Evolutionary conservation across 2,329 filamentous ascomycete species (phyloP).

Genomic region (Delphinella strobiligena): DNA sequence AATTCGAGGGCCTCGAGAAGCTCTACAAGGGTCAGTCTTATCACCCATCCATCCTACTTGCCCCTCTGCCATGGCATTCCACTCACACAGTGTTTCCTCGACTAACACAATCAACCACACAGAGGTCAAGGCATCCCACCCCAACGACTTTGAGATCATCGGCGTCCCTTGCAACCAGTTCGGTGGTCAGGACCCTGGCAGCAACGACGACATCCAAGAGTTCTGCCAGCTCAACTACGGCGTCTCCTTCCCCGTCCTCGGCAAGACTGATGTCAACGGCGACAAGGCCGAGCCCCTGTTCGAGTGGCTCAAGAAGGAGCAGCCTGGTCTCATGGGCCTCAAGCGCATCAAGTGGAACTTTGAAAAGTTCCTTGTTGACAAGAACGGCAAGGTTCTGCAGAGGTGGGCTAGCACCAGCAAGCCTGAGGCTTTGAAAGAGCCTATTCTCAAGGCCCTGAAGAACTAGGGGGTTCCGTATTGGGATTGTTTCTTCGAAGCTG

Average conservation of each 20-base stretch:
- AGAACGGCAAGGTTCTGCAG: constrained; percentile 72
- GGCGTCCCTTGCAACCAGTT: constrained; percentile 99
- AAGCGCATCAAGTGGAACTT: constrained; percentile 99
- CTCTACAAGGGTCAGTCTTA: constrained; percentile 55
- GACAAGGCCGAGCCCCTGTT: constrained; percentile 66
- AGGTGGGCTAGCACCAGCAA: constrained; percentile 83
- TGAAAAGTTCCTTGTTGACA: constrained; percentile 89
- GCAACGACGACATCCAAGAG: constrained; percentile 48
- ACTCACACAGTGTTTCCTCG: too few relatives aligned
- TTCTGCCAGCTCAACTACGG: constrained; percentile 91
- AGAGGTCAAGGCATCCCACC: constrained; percentile 53
- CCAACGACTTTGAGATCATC: constrained; percentile 70
- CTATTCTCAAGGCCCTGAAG: constrained; percentile 34
- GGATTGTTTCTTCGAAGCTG: too few relatives aligned
- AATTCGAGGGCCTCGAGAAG: constrained; percentile 82
- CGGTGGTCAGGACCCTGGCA: constrained; percentile 75
- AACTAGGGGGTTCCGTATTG: too few relatives aligned
- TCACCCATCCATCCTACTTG: not conserved
- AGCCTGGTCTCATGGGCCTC: constrained; percentile 74
- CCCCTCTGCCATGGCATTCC: too few relatives aligned
- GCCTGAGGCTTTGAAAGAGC: constrained; percentile 66
- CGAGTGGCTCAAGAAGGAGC: constrained; percentile 58
- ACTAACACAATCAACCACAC: too few relatives aligned
- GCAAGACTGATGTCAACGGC: constrained; percentile 92
- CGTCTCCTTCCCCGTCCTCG: constrained; percentile 80